Evolutionary conservation across 2,329 filamentous ascomycete genomes (phyloP).

Genomic region (Cytospora schulzeri): DNA sequence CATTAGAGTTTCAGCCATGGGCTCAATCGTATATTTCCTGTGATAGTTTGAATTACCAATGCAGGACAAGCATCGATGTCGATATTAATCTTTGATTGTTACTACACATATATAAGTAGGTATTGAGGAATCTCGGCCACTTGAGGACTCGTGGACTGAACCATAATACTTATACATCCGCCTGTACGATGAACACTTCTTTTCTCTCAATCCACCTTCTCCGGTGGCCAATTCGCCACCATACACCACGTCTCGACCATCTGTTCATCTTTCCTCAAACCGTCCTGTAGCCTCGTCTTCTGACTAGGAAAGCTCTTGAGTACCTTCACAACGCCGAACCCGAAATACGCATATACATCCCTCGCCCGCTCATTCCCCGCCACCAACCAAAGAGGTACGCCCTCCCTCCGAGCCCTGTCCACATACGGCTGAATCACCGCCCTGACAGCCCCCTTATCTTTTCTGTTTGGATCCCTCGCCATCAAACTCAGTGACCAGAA

Average conservation of each 20-base stretch:
- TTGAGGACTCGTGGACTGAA: no score
- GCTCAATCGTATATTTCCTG: no score
- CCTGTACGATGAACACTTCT: no score
- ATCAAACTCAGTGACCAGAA: constrained; percentile 10
- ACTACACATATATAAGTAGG: no score
- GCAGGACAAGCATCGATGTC: no score
- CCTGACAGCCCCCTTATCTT: constrained; percentile 14
- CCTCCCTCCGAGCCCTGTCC: not conserved
- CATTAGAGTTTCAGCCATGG: no score
- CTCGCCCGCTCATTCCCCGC: constrained; percentile 11
- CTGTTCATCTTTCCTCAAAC: not conserved
- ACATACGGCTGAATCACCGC: constrained; percentile 9
- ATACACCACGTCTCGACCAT: constrained; percentile 12
- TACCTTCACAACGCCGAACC: constrained; percentile 11
- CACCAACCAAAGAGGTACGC: constrained; percentile 7
- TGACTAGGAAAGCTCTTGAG: constrained; percentile 1
- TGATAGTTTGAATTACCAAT: no score
- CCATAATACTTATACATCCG: no score
- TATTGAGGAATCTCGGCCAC: no score
- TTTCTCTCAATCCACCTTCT: not conserved
- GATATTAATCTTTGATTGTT: no score
- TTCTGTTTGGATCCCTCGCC: constrained; percentile 15
- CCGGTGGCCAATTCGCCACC: constrained; percentile 13
- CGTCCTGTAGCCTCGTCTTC: not conserved
- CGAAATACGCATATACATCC: constrained; percentile 14